Conservation (phyloP, 441 rosid genomes). For the Erysimum cheiri region DNA sequence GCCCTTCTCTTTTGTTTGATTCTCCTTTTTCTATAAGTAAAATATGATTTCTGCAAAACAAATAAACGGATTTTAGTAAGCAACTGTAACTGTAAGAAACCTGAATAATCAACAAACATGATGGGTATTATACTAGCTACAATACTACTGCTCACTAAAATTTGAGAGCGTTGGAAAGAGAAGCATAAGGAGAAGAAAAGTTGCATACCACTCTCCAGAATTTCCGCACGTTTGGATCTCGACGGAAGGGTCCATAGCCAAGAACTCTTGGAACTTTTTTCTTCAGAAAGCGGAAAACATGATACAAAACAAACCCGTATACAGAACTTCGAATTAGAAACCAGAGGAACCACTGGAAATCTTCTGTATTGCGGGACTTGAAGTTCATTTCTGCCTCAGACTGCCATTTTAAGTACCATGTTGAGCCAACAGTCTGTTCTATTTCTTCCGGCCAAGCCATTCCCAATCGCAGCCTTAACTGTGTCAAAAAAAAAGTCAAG, state of each 20-base stretch:
- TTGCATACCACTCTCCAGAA: slow-evolving; percentile 77
- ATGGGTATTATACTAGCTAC: slow-evolving; percentile 21
- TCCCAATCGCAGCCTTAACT: slow-evolving; percentile 81
- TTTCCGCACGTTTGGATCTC: slow-evolving; percentile 75
- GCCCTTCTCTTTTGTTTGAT: slow-evolving; percentile 74
- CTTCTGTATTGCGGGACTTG: slow-evolving; percentile 65
- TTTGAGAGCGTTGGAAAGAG: slow-evolving; percentile 24
- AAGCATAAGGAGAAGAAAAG: slow-evolving; percentile 18
- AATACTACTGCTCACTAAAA: slow-evolving; percentile 2
- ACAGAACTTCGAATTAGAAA: slow-evolving; percentile 60
- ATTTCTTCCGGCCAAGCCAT: slow-evolving; percentile 96
- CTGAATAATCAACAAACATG: slow-evolving; percentile 34
- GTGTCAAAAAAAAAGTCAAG: slow-evolving; percentile 38
- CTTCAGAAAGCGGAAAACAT: slow-evolving; percentile 67
- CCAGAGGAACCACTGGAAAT: slow-evolving; percentile 73
- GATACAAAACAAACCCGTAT: slow-evolving; percentile 71
- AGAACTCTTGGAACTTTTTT: slow-evolving; percentile 74
- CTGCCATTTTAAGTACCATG: slow-evolving; percentile 93
- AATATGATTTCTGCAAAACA: slow-evolving; percentile 73
- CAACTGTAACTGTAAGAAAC: slow-evolving; percentile 26
- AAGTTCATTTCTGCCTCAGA: slow-evolving; percentile 77
- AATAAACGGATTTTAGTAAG: slow-evolving; percentile 1
- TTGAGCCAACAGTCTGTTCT: slow-evolving; percentile 73
- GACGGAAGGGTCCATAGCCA: slow-evolving; percentile 86
- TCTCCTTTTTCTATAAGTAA: slow-evolving; percentile 61